Conservation (phyloP, 306 rosid species). For the Fagus sylvatica region DNA sequence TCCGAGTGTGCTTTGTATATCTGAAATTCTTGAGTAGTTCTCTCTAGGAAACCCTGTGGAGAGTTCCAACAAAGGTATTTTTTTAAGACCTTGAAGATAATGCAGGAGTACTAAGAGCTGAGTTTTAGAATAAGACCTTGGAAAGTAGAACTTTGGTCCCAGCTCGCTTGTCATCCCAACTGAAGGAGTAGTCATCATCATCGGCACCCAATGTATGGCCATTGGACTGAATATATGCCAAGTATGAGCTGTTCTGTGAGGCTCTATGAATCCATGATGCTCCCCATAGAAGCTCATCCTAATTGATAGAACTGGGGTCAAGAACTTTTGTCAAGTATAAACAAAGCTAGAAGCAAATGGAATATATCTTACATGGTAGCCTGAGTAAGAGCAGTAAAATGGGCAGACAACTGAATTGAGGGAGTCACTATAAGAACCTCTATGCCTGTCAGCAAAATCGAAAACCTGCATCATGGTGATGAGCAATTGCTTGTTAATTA, state of each 20-base stretch:
- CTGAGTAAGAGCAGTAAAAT: conserved; percentile 90
- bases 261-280: conserved; percentile 90
- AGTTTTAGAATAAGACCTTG: conserved; percentile 40
- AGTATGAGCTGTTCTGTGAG: conserved; percentile 48
- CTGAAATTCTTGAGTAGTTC: conserved; percentile 52
- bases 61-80: neutral
- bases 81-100: neutral
- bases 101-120: neutral
- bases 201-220: conserved; percentile 84
- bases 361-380: conserved; percentile 59
- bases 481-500: neutral
- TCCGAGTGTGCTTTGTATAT: conserved; percentile 76
- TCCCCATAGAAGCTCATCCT: conserved; percentile 98
- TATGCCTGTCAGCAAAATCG: conserved; percentile 70
- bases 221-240: conserved; percentile 66
- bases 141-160: conserved; percentile 85
- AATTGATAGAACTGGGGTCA: conserved; percentile 4
- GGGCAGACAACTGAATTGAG: conserved; percentile 75
- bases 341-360: neutral
- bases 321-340: neutral
- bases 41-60: conserved; percentile 61
- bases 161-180: conserved; percentile 93
- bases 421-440: conserved; percentile 83
- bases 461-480: conserved; percentile 52
- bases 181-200: conserved; percentile 67